Evolutionary conservation across 495 filamentous ascomycete genomes (phyloP).

Genomic region (Penicillium pulvis): DNA sequence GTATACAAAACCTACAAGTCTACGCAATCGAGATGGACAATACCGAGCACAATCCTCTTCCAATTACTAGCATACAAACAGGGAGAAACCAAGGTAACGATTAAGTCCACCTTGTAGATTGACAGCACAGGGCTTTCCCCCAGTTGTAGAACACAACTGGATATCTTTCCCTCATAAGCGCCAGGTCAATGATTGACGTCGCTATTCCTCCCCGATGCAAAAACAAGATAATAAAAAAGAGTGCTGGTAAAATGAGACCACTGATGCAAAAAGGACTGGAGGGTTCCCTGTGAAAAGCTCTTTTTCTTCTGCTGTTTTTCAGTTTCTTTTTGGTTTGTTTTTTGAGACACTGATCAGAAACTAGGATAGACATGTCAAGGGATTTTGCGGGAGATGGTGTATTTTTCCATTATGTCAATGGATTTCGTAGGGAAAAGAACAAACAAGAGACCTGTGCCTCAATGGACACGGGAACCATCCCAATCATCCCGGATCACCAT

Average conservation of each 20-base stretch:
- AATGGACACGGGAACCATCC: constrained; percentile 19
- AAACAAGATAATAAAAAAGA: constrained; percentile 31
- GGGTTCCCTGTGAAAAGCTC: constrained; percentile 35
- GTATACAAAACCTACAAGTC: constrained; percentile 5
- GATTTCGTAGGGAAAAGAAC: constrained; percentile 28
- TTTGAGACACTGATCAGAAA: constrained; percentile 42
- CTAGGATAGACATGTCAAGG: constrained; percentile 54
- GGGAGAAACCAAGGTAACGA: constrained; percentile 58
- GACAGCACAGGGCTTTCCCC: constrained; percentile 95
- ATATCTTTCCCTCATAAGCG: constrained; percentile 99
- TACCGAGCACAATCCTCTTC: constrained; percentile 43
- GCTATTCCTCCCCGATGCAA: constrained; percentile 48
- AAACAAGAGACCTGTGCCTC: constrained; percentile 28
- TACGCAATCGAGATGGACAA: constrained; percentile 7
- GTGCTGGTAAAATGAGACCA: constrained; percentile 29
- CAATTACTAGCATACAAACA: constrained; percentile 48
- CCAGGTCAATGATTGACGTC: constrained; percentile 58
- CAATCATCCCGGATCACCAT: constrained; percentile 35
- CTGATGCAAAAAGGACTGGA: constrained; percentile 35
- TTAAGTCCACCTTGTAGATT: constrained; percentile 64
- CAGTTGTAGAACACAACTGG: constrained; percentile 54
- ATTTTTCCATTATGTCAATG: constrained; percentile 26
- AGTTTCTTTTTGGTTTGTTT: constrained; percentile 40
- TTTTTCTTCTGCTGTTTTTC: constrained; percentile 45
- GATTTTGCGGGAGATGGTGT: constrained; percentile 33